Evolutionary conservation across 2,329 filamentous ascomycete species (phyloP).

Genomic region (Pseudopyrenochaeta lycopersici): DNA sequence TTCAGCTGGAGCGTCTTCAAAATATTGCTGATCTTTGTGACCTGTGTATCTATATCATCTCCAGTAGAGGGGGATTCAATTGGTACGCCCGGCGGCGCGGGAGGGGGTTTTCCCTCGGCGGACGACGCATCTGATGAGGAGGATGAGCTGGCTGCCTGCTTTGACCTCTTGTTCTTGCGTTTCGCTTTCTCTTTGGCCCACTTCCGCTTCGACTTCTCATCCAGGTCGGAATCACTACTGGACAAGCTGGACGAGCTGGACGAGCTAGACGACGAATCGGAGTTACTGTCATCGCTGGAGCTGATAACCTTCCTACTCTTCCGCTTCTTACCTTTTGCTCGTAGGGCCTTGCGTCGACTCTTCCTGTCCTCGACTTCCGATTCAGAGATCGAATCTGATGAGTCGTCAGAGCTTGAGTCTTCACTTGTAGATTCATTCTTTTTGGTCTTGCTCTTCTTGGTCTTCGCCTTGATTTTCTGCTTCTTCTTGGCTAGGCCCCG

Average conservation of each 20-base stretch:
- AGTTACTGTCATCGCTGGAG: slow-evolving; percentile 27
- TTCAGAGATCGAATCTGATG: slow-evolving; percentile 29
- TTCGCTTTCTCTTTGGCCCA: slow-evolving; percentile 28
- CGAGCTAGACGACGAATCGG: slow-evolving; percentile 19
- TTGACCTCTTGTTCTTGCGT: slow-evolving; percentile 23
- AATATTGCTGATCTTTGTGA: slow-evolving; percentile 19
- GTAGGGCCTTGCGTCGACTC: slow-evolving; percentile 21
- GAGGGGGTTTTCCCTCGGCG: slow-evolving; percentile 13
- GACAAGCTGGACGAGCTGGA: slow-evolving; percentile 24
- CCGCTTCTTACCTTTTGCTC: slow-evolving; percentile 31
- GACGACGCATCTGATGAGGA: slow-evolving; percentile 15
- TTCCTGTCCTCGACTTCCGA: slow-evolving; percentile 16
- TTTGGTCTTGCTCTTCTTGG: slow-evolving; percentile 33
- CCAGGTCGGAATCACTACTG: slow-evolving; percentile 24
- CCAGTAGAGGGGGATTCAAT: slow-evolving; percentile 7
- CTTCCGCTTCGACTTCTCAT: slow-evolving; percentile 25
- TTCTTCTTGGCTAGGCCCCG: slow-evolving; percentile 24
- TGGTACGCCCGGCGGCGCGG: slow-evolving; percentile 4
- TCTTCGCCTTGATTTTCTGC: slow-evolving; percentile 31
- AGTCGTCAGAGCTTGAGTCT: slow-evolving; percentile 21
- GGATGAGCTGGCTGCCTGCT: slow-evolving; percentile 9
- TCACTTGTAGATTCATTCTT: slow-evolving; percentile 26
- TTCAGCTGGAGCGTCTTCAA: slow-evolving; percentile 24
- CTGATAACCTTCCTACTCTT: slow-evolving; percentile 31
- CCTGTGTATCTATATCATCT: slow-evolving; percentile 25